Evolutionary conservation across 2,329 filamentous ascomycete species (phyloP), one percentile per base, ranked within the genome.

Genomic region (Hymenoscyphus occultus): DNA sequence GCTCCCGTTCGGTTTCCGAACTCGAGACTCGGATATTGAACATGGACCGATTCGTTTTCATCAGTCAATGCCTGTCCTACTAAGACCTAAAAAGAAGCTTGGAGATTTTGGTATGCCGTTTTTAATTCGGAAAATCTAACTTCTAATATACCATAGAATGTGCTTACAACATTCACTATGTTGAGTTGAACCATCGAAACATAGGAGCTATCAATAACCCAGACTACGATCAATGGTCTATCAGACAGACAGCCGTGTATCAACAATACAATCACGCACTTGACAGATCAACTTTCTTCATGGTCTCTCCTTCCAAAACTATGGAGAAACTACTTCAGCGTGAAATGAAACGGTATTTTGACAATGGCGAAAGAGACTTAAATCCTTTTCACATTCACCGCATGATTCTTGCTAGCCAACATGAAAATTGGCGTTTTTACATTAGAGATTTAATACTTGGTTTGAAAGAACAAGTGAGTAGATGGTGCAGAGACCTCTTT

Each of bases 221-320:
- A 2, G 66, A 69, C 56, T 68, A 67, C 32, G 66, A 68, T 59
- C 64, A 62, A 14, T 70, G 68, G 68, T 70, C 68, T 6, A 39
- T 70, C 5, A 28, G 68, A 4, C 68, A 68, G 54, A 67, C 39
- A 5, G 62, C 65, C 42, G 60, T 70, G 3, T 70, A 70, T 39
- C 67, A 68, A 31, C 59, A 65, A n/a, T 68, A 68, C 39, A 39
- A 65, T 31, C 56, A 60, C 16, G 9, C n/a, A 28, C 39, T 54
- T 19, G 45, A 62, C 22, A 63, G 54, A 39, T 48, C 61, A 7
- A 63, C 59, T 3, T 65, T 68, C 12, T 39, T 67, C 12, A 12
- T 68, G 1, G 64, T 68, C 7, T 35, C 60, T 7, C 64, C 66
- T 6, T 68, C 64, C 1, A 62, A 67, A 28, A 3, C 28, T 28